Evolutionary conservation across 2,329 filamentous ascomycete species (phyloP).

Genomic region (Biscogniauxia sp.): DNA sequence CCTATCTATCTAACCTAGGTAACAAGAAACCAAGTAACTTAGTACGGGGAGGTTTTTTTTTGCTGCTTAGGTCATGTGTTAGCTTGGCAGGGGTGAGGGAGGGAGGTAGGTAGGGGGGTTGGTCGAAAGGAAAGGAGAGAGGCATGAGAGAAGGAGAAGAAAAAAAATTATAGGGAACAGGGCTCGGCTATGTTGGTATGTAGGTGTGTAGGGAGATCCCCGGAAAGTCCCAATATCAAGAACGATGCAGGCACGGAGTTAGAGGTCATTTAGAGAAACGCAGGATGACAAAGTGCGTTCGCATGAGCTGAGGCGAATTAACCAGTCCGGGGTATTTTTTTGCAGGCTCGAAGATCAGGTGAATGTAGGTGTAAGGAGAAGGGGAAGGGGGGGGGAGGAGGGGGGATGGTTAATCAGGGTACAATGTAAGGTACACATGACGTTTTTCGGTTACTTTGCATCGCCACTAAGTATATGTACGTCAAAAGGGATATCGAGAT

Average conservation of each 20-base stretch:
- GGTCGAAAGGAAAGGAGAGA: too few species aligned
- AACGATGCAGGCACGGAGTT: background rate
- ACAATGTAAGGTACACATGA: background rate
- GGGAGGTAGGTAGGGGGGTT: too few species aligned
- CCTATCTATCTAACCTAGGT: background rate
- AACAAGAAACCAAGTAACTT: background rate
- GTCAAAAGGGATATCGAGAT: background rate
- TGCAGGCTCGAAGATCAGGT: background rate
- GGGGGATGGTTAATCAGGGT: background rate
- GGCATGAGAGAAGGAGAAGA: too few species aligned
- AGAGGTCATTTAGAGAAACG: background rate
- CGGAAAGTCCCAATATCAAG: background rate
- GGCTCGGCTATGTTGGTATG: background rate
- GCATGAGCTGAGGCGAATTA: background rate
- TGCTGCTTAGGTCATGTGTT: background rate
- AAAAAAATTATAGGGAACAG: background rate
- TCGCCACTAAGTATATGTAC: background rate
- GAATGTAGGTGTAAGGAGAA: background rate
- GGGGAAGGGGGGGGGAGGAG: too few species aligned
- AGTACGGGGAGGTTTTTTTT: background rate
- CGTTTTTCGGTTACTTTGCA: background rate
- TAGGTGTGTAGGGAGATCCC: background rate
- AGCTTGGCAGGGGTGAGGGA: background rate
- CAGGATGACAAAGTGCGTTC: background rate
- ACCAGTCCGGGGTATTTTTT: background rate